Evolutionary conservation across 179 eudicot species (phyloP).

Genomic region (Actinidia arguta): DNA sequence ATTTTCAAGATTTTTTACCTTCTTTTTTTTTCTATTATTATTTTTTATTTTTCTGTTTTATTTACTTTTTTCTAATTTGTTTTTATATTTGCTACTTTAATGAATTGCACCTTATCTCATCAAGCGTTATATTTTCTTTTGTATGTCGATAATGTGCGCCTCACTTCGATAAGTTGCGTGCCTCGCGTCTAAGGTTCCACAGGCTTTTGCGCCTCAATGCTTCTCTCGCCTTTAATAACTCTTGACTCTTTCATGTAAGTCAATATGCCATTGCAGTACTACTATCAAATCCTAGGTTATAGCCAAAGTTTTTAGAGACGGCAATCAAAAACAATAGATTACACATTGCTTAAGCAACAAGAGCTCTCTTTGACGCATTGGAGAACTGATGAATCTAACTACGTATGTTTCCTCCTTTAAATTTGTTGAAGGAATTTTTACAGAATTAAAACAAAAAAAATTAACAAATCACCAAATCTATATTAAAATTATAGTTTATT

Average conservation of each 20-base stretch:
- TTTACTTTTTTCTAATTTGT: too few species aligned
- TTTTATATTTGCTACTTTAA: too few species aligned
- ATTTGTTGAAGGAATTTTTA: background rate
- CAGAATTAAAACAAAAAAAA: background rate
- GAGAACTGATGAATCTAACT: background rate
- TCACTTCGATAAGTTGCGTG: too few species aligned
- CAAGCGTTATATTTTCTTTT: too few species aligned
- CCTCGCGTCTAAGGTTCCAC: too few species aligned
- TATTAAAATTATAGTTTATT: background rate
- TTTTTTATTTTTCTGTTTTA: too few species aligned
- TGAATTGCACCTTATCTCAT: too few species aligned
- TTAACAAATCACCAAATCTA: background rate
- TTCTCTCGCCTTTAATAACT: too few species aligned
- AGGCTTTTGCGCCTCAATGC: too few species aligned
- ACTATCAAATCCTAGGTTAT: background rate
- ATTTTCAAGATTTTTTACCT: too few species aligned
- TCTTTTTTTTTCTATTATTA: too few species aligned
- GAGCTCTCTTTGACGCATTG: background rate
- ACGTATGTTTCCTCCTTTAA: background rate
- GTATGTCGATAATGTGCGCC: too few species aligned
- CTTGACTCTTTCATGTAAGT: background rate
- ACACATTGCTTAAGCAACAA: background rate
- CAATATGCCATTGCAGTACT: background rate
- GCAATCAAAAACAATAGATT: background rate
- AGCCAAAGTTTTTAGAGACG: background rate